Evolutionary conservation across 768 basidiomycete species (phyloP), one percentile per base, ranked within the genome.

Genomic region (Piloderma croceum): DNA sequence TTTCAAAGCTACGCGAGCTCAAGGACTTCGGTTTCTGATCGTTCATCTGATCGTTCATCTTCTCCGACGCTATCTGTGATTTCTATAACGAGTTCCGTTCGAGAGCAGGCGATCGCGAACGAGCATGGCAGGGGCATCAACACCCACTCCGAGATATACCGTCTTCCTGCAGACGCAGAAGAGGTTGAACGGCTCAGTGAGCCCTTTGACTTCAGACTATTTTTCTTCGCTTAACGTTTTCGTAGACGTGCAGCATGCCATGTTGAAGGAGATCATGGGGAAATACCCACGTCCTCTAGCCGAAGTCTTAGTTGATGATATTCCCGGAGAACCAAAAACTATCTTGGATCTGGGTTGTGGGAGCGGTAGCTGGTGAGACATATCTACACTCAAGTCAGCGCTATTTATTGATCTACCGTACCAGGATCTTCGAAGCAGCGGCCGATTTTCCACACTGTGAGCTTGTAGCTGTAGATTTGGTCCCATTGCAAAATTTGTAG

Each of bases 261-360:
- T 87, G 64, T 78, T 89, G 40, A 71, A 68, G 41, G 70, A 74
- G 36, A 54, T 79, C 24, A 71, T 85, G 65, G 84, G 83, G 39
- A 78, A 75, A 52, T 89, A 83, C 48, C 76, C 79, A 0, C 73
- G 75, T 6, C 69, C 71, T 4, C 59, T 89, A 49, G 51, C 59
- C 13, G 65, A 78, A 34, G 60, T 86, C 38, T 71, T 90, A 69
- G 71, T 64, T 18, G 74, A 81, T 25, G 73, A 80, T 49, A 63
- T 62, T 12, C 68, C 72, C 6, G 76, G 76, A 13, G 73, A 79
- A 49, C 65, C 59, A 19, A 88, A 86, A 58, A 65, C 77, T 5
- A 67, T 73, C 36, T 65, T 90, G 12, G 87, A 90, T 60, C 69
- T 90, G 18, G 87, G 87, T 6, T 87, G 86, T 52, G 87, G 87